Base-by-base conservation (phyloP, 306 rosid genomes). In the Rubus idaeus region DNA sequence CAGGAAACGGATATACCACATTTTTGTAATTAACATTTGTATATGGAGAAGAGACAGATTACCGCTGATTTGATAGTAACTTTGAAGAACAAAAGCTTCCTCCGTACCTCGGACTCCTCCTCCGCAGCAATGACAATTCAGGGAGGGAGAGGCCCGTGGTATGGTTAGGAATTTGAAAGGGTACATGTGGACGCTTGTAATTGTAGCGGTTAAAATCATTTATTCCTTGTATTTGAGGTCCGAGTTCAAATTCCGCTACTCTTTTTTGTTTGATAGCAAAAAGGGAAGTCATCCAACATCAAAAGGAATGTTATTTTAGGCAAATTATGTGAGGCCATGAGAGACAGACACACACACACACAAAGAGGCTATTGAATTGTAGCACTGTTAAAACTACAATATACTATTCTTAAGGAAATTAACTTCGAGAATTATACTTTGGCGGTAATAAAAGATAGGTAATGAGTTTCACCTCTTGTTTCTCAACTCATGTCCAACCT, bases 61-160 rank as follows among this genome's bases (percentile, higher is more conserved):
- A 76, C 79, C 66, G 23, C 53, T 23, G 73, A 52, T 40, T 9
- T 26, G 49, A 30, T 56, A 10, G 4, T 45, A 49, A n/a, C 37
- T 18, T 14, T 64, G 72, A 75, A 51, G 79, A 52, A 66, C 23
- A 23, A 66, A 73, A 76, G 55, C 73, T 66, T 2, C 63, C 50
- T 1, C 8, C 14, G 21, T 9, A 35, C 61, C 51, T 39, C 66
- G n/a, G 76, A 64, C 67, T 74, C 57, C 21, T 64, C 11, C 46
- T 37, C 67, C 72, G n/a, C 66, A 6, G 23, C 56, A 66, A 76
- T 41, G 30, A 30, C 10, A 18, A 64, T 20, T 21, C 65, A 37
- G 57, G n/a, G 49, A 37, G 71, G 50, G 13, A 35, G 41, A 50
- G 63, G 63, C 39, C n/a, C 37, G 40, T n/a, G 62, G 40, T 50